Percentiles rank a stretch among this genome's conserved stretches.
Conservation (phyloP, 306 rosid species). For the Rosa multiflora region DNA sequence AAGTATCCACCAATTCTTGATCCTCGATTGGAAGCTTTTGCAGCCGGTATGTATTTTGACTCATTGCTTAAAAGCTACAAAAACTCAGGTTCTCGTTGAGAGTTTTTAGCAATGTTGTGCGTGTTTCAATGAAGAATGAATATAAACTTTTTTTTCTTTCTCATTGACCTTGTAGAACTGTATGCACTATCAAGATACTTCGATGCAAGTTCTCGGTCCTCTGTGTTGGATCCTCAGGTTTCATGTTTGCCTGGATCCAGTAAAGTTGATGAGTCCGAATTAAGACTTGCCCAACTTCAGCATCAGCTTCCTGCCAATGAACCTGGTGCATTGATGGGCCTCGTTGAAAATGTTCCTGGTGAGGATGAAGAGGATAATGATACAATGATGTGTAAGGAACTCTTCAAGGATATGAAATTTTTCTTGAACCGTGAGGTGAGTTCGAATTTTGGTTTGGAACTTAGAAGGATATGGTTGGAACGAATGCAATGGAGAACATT, state of each 20-base stretch:
- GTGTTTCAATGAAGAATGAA: not conserved
- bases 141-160: constrained; percentile 7
- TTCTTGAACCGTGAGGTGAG: constrained; percentile 93
- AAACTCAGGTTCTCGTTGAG: not conserved
- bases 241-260: constrained; percentile 44
- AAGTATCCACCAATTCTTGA: constrained; percentile 88
- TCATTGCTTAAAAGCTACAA: not conserved
- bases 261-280: constrained; percentile 55
- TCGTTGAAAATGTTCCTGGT: constrained; percentile 58
- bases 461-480: not conserved
- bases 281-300: constrained; percentile 92
- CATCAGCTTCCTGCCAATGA: constrained; percentile 86
- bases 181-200: constrained; percentile 78
- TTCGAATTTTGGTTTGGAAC: not conserved
- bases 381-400: constrained; percentile 67
- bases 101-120: constrained; percentile 11
- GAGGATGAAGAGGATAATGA: constrained; percentile 77
- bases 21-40: constrained; percentile 73
- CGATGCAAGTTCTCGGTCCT: constrained; percentile 39
- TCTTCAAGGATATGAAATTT: constrained; percentile 74
- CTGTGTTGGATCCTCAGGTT: constrained; percentile 44
- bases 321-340: constrained; percentile 86
- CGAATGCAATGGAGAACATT: too few species aligned
- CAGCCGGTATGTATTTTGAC: constrained; percentile 52
- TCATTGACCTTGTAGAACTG: constrained; percentile 48